phyloP scores from a whole-genome alignment of 164 flowering plant species.

The Cinnamomum chago region DNA sequence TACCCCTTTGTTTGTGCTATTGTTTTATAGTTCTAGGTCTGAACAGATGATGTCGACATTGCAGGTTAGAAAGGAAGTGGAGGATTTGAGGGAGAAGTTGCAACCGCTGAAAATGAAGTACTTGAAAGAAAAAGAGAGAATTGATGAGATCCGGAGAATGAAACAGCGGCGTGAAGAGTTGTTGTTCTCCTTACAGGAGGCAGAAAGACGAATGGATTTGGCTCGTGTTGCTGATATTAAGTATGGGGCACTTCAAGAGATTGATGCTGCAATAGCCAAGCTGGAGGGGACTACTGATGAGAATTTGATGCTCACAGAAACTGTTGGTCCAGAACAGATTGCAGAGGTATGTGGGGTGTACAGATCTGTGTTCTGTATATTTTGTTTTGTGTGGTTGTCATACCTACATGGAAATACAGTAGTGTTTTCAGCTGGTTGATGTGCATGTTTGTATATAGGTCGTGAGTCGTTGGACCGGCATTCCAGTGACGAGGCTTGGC shows the following conservation, averaged over 20 bases:
- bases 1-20: background rate
- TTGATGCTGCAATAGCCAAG: slow-evolving; percentile 58
- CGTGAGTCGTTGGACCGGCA: slow-evolving; percentile 93
- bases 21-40: background rate
- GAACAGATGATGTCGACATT: background rate
- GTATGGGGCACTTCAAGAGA: slow-evolving; percentile 77
- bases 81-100: slow-evolving; percentile 76
- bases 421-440: background rate
- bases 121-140: slow-evolving; percentile 68
- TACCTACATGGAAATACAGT: background rate
- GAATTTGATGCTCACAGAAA: slow-evolving; percentile 66
- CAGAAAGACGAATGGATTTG: slow-evolving; percentile 78
- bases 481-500: slow-evolving; percentile 84
- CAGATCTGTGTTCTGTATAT: background rate
- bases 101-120: slow-evolving; percentile 82
- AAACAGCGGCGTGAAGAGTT: slow-evolving; percentile 78
- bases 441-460: slow-evolving; percentile 22
- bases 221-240: slow-evolving; percentile 79
- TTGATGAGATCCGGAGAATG: slow-evolving; percentile 68
- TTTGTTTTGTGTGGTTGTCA: too few species aligned
- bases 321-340: slow-evolving; percentile 82
- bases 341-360: slow-evolving; percentile 37
- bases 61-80: slow-evolving; percentile 75
- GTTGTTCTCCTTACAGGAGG: slow-evolving; percentile 53
- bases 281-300: slow-evolving; percentile 60